These are phyloP conservation scores for Vaccinium vitisidaea DNA, from an alignment of 148 eudicot species.

Conservation along the genomic window DNA sequence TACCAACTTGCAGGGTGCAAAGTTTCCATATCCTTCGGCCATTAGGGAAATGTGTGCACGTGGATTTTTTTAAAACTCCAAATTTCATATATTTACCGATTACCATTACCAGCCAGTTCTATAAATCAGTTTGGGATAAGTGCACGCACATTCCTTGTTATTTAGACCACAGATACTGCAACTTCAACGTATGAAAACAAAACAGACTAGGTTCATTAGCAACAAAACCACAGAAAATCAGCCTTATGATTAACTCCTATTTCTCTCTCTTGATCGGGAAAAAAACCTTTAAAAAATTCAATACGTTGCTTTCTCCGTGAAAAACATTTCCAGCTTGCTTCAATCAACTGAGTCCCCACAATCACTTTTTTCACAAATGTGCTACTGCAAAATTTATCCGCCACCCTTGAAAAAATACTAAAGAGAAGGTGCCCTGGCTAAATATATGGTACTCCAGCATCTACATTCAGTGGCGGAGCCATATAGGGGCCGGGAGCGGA, in stretches of 20 bases:
- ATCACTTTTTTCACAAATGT: not conserved
- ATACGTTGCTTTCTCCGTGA: not conserved
- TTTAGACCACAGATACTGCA: not conserved
- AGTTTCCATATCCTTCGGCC: not conserved
- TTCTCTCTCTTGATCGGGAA: not conserved
- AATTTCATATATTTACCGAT: not conserved
- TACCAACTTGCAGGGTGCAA: not conserved
- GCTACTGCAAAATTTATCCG: not conserved
- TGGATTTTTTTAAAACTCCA: not conserved
- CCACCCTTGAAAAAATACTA: not conserved
- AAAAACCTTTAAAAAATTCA: not conserved
- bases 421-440: too few relatives aligned
- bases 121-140: not conserved
- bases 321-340: not conserved
- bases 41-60: too few relatives aligned
- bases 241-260: not conserved
- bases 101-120: not conserved
- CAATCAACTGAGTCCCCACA: not conserved
- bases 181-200: not conserved
- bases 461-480: too few relatives aligned
- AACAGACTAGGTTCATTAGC: not conserved
- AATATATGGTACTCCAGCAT: too few relatives aligned
- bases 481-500: too few relatives aligned
- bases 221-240: not conserved
- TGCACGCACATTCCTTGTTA: not conserved